Evolutionary conservation across 2,329 filamentous ascomycete genomes (phyloP), one percentile per base, ranked within the genome.

Genomic region (Phialemoniopsis sp.): DNA sequence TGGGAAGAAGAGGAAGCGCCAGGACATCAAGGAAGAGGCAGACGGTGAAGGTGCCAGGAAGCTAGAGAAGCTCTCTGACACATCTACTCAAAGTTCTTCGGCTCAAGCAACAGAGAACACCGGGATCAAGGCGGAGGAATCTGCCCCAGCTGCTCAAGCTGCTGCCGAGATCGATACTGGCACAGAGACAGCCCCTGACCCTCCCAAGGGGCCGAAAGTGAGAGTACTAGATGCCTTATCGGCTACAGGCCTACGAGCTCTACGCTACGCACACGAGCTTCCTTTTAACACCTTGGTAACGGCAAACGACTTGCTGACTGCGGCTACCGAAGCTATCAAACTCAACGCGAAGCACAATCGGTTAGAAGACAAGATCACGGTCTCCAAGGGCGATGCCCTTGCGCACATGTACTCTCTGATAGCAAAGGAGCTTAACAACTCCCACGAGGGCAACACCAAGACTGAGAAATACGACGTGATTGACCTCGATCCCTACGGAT

Each of bases 191-290:
- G 36, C 37, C 29, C 10, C 26, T 43, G 14, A 46, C 8, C 37
- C 49, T 39, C 40, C 55, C 28, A 60, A 65, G 19, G 50, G 51
- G 14, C 63, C 68, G 10, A 59, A 66, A 9, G 91, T 95, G 55
- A 84, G 81, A n/a, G 91, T 98, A 30, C 78, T 98, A 8, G 93
- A 98, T 62, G 93, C 93, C 0, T 75, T 98, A 5, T 98, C 93
- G 9, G 93, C 93, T 1, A 95, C 90, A 4, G 93, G 93, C 17
- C 76, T 98, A 6, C 83, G 93, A 46, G 93, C 93, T 6, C 65
- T 98, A 32, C 85, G 93, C 44, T 98, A 97, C 61, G 87, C 88
- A 1, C 84, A 89, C 50, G 93, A 98, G 57, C 80, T 98, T 18
- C 89, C 93, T 0, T 89, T 90, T 49, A 76, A 81, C 13, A 93